Evolutionary conservation across 352 stramenopile genomes (phyloP).

Genomic region (Globisporangium barbulae): DNA sequence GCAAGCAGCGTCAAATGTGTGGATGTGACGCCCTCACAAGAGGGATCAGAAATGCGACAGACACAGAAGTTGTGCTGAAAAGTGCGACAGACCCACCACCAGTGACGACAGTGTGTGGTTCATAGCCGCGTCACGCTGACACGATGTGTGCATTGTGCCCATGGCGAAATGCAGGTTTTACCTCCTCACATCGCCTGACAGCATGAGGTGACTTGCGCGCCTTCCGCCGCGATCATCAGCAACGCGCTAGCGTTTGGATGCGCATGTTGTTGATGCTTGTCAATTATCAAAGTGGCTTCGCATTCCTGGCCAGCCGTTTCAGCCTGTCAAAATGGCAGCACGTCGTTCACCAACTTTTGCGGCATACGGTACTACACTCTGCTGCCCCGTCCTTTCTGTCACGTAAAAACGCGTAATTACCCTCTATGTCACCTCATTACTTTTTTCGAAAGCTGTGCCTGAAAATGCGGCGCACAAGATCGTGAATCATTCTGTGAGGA

Average conservation of each 20-base stretch:
- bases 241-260: not conserved
- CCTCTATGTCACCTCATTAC: not conserved
- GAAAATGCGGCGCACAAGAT: slow-evolving; percentile 10
- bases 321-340: too few relatives aligned
- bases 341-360: not conserved
- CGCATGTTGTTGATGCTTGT: not conserved
- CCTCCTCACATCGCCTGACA: too few relatives aligned
- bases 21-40: not conserved
- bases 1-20: not conserved
- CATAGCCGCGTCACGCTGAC: not conserved
- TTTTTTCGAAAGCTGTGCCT: slow-evolving; percentile 8
- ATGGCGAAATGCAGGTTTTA: not conserved
- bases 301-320: not conserved
- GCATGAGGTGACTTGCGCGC: too few relatives aligned
- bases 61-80: not conserved
- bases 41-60: slow-evolving; percentile 9
- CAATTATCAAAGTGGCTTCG: not conserved
- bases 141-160: not conserved
- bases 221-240: too few relatives aligned
- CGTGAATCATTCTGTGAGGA: slow-evolving; percentile 10
- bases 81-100: not conserved
- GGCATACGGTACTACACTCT: not conserved
- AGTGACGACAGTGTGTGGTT: not conserved
- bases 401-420: slow-evolving; percentile 5
- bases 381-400: not conserved